These are phyloP conservation scores for Stylosanthes scabra DNA, from an alignment of 331 rosid species.

Conservation along the genomic window DNA sequence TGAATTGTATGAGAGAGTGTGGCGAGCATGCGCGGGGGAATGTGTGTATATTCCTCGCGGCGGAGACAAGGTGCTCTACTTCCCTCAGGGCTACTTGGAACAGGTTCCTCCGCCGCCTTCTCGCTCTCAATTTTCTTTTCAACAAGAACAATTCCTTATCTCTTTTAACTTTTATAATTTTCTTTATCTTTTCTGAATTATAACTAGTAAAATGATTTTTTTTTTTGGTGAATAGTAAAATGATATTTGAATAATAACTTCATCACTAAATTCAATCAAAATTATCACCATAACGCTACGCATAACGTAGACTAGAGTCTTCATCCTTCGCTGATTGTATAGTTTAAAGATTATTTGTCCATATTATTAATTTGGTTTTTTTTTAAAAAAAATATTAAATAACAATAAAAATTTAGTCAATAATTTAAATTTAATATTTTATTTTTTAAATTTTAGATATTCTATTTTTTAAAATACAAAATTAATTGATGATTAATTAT, in stretches of 20 bases:
- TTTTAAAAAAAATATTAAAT: no score
- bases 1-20: constrained; percentile 44
- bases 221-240: no score
- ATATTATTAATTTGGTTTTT: no score
- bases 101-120: constrained; percentile 50
- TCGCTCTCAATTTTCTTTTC: no score
- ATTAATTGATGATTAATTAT: no score
- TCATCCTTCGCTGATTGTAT: neutral
- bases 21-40: constrained; percentile 75
- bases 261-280: neutral
- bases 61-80: constrained; percentile 65
- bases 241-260: neutral
- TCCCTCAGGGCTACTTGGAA: constrained; percentile 80
- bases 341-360: no score
- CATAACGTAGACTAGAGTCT: neutral
- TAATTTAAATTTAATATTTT: no score
- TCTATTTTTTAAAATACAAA: no score
- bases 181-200: neutral
- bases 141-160: no score
- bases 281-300: neutral
- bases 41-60: constrained; percentile 57
- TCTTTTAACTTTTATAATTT: neutral
- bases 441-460: no score
- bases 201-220: neutral
- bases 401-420: no score